Conservation (phyloP, 345 rosid species). For the Lagerstroemia speciosa region DNA sequence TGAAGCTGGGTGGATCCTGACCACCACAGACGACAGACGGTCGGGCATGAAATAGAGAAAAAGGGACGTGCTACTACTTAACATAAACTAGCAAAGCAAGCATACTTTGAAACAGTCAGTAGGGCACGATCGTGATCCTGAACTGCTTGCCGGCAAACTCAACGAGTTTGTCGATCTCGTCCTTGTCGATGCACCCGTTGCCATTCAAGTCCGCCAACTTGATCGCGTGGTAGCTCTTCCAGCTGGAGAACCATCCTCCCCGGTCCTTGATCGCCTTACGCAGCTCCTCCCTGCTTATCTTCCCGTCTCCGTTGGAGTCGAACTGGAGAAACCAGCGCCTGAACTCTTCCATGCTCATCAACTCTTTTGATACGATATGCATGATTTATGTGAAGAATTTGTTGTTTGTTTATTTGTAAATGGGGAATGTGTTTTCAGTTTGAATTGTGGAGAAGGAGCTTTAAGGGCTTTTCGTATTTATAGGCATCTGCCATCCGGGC, state of each 20-base stretch:
- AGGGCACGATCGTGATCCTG: neutral
- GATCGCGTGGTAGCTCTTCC: constrained; percentile 5
- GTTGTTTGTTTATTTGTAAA: too few relatives aligned
- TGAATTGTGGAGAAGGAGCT: too few relatives aligned
- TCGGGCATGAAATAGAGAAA: neutral
- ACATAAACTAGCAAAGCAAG: neutral
- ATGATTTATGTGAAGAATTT: too few relatives aligned
- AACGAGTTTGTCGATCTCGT: constrained; percentile 8
- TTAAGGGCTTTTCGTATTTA: too few relatives aligned
- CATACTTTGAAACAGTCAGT: neutral
- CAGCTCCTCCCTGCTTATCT: constrained; percentile 24
- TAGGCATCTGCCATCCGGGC: too few relatives aligned
- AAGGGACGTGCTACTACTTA: too few relatives aligned
- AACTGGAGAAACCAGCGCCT: constrained; percentile 12
- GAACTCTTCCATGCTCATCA: constrained; percentile 18
- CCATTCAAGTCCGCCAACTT: constrained; percentile 4
- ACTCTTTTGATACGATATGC: neutral
- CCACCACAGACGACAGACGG: neutral
- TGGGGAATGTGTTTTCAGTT: too few relatives aligned
- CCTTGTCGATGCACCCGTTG: too few relatives aligned
- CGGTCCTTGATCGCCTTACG: constrained; percentile 7
- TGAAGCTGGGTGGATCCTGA: too few relatives aligned
- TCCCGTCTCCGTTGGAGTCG: constrained; percentile 17
- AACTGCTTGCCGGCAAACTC: constrained; percentile 11
- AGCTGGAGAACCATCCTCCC: constrained; percentile 6